Conservation (phyloP, 75 land plant species). For the Isoetes taiwanensis region DNA sequence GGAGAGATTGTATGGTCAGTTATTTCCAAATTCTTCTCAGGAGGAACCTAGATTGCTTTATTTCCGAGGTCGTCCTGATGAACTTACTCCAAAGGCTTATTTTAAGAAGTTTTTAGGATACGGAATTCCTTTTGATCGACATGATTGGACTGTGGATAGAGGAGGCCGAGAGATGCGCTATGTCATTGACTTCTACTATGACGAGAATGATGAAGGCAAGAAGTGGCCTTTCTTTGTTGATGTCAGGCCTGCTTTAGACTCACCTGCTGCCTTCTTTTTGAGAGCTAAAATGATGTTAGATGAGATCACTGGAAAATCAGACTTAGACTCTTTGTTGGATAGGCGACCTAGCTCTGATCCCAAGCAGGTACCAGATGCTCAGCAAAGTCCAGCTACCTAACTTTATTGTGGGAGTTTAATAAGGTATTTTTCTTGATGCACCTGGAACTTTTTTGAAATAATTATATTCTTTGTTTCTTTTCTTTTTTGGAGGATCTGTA, state of each 20-base stretch:
- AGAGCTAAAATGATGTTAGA: constrained; percentile 7
- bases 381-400: too few relatives aligned
- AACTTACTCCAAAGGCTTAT: constrained; percentile 9
- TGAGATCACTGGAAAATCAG: background rate
- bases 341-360: too few relatives aligned
- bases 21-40: background rate
- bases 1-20: constrained; percentile 6
- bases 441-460: too few relatives aligned
- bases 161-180: constrained; percentile 15
- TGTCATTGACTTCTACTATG: constrained; percentile 14
- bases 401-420: too few relatives aligned
- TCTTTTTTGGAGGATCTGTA: too few relatives aligned
- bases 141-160: constrained; percentile 14
- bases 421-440: too few relatives aligned
- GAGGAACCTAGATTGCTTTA: constrained; percentile 12
- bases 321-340: too few relatives aligned
- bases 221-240: constrained; percentile 10
- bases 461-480: too few relatives aligned
- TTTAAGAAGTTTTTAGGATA: constrained; percentile 11
- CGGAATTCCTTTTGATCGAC: constrained; percentile 13
- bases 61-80: constrained; percentile 8
- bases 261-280: constrained; percentile 9
- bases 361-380: too few relatives aligned
- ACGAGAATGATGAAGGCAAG: constrained; percentile 3
- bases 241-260: constrained; percentile 14